Evolutionary conservation across 768 basidiomycete species (phyloP), one percentile per base, ranked within the genome.

Genomic region (Termitomyces sp.): DNA sequence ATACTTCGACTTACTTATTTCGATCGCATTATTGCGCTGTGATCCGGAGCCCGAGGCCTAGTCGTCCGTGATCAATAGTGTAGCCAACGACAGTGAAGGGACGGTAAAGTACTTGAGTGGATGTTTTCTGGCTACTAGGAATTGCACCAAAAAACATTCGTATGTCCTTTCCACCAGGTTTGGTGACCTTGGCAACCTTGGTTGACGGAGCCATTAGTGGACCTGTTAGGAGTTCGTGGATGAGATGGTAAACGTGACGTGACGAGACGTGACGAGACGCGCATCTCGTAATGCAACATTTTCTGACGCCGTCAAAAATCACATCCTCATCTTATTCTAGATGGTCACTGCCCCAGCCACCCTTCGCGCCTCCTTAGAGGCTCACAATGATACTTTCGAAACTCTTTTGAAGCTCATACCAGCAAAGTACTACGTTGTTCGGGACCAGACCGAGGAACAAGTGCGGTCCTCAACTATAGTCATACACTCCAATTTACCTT

Each of bases 351-450:
- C 82, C 17, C 66, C 70, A 21, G 67, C 74, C 17, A 71, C 66
- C 0, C 77, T 91, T 17, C 76, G 78, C 44, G 68, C 74, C 9
- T 91, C 89, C 3, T 72, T 98, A 48, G 89, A 94, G 70, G 74
- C 75, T 41, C 94, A 97, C 73, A 97, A 98, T 67, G 82, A 81
- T 27, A 83, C 85, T 0, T 98, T 99, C 63, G 92, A 94, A 65
- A 76, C 83, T 0, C 76, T 98, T 5, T 76, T 97, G 2, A 83
- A 79, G 40, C 81, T 97, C 45, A 97, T 98, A 54, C 96, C 96
- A 0, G 80, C 94, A 5, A 88, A 88, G 74, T 93, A 89, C 68
- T 98, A 98, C 71, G 75, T 97, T 48, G 80, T 83, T 2, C 78
- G 58, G 76, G 86, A 89, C 19, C 80, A 82, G 44, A 73, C 76